phyloP scores from a whole-genome alignment of 257 asterid species.

The Solanum chmielewskii region DNA sequence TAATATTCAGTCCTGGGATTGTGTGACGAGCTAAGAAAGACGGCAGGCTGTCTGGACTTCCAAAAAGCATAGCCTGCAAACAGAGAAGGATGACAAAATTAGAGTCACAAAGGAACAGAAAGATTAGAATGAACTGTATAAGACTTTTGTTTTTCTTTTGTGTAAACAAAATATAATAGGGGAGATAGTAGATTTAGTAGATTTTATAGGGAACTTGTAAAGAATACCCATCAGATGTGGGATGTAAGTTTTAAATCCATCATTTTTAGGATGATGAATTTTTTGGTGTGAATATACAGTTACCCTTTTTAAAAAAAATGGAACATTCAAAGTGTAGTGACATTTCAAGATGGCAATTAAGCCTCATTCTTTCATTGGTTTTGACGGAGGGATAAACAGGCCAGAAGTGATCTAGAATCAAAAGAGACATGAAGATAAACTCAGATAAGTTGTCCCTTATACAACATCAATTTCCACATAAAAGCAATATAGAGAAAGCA shows the following conservation, averaged over 20 bases:
- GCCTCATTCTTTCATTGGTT: not conserved
- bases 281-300: not conserved
- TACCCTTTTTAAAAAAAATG: not conserved
- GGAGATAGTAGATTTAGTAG: not conserved
- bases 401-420: not conserved
- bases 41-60: slow-evolving; percentile 81
- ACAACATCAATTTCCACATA: not conserved
- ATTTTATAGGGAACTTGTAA: not conserved
- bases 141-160: not conserved
- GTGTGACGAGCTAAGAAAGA: slow-evolving; percentile 71
- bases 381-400: not conserved
- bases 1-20: slow-evolving; percentile 63
- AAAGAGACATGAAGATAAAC: not conserved
- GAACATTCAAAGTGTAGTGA: not conserved
- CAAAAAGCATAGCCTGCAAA: slow-evolving; percentile 78
- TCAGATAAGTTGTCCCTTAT: not conserved
- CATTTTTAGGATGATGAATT: not conserved
- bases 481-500: not conserved
- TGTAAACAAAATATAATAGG: no score
- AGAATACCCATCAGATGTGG: not conserved
- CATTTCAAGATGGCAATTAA: not conserved
- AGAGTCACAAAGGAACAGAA: not conserved
- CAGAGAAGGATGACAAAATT: not conserved
- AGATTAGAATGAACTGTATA: not conserved
- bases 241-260: not conserved